A percentile compares a stretch with the other conserved stretches of the same genome.
Conservation (phyloP, 495 filamentous ascomycete genomes). For the Neurospora sp. region DNA sequence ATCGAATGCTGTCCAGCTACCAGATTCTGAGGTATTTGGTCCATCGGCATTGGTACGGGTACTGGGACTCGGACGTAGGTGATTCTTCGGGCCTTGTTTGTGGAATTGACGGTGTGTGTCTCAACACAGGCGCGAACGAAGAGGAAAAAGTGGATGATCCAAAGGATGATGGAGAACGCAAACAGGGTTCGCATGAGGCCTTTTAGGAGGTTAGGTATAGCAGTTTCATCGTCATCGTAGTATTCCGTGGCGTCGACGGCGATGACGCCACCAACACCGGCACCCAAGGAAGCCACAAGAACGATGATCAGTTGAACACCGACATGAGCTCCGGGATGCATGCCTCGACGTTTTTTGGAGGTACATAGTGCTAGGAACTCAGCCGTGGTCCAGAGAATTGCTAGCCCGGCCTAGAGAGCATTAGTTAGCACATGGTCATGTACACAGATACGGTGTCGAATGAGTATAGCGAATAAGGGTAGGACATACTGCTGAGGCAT, state of each 20-base stretch:
- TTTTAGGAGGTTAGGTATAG: neutral
- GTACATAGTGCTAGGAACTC: slow-evolving; percentile 24
- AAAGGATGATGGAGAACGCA: slow-evolving; percentile 8
- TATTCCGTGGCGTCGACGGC: neutral
- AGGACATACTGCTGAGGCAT: slow-evolving; percentile 8
- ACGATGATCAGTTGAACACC: slow-evolving; percentile 27
- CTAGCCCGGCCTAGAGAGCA: slow-evolving; percentile 16
- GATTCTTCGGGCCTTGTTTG: neutral
- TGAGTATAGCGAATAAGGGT: neutral
- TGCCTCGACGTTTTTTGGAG: slow-evolving; percentile 15
- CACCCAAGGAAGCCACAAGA: slow-evolving; percentile 6
- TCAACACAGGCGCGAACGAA: slow-evolving; percentile 37
- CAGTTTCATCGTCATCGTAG: slow-evolving; percentile 1
- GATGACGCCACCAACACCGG: slow-evolving; percentile 11
- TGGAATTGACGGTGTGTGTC: slow-evolving; percentile 19
- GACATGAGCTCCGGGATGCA: slow-evolving; percentile 30
- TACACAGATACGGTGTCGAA: neutral
- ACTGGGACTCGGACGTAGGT: slow-evolving; percentile 6
- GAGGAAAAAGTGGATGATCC: slow-evolving; percentile 28
- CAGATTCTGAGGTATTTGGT: neutral
- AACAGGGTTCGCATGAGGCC: slow-evolving; percentile 1
- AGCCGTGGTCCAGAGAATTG: slow-evolving; percentile 24
- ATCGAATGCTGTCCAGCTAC: neutral
- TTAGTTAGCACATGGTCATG: neutral
- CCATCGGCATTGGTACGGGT: neutral